Base-by-base conservation (phyloP, 1,284 basidiomycete genomes). In the Rhodotorula sp. region DNA sequence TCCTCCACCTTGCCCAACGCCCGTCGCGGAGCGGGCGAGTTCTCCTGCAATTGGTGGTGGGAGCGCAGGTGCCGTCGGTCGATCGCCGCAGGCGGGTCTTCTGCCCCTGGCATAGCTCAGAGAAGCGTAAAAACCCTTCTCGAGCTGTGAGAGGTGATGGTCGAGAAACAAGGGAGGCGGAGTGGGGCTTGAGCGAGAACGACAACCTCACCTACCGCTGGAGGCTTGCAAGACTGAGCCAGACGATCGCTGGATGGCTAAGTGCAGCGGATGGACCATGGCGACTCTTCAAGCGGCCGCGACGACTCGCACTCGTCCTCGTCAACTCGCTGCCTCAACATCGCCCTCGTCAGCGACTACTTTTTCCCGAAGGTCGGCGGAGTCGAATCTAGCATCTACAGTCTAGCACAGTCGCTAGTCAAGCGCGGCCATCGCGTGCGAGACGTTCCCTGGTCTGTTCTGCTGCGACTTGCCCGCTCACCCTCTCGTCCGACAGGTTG, bases 351-450 rank as follows among this genome's bases (percentile, higher is more conserved):
- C 58, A 92, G 89, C 59, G 95, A 99, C 81, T 99, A 98, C 83
- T 99, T 98, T 82, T 89, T 92, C 78, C 95, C 95, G 0, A 86
- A 88, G 71, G 89, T 96, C 4, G 96, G 96, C 31, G 96, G 96
- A 16, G 94, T 99, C 31, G 96, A 99, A 81, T 94, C 88, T 71
- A 94, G 98, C 80, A 94, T 98, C 61, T 97, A 93, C 81, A 59
- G 61, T 24, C 84, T 97, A 50, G 87, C 89, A 71, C 87, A 89
- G n/a, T 88, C 89, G 66, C 86, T 99, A 59, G 86, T 94, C 64
- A 84, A 85, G 52, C 85, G 86, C 37, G 93, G 94, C 2, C 94
- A 99, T 80, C 94, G 91, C 81, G 92, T 90, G 77, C 63, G 81
- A 71, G 16, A 4, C 28, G 2, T 47, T 4, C 31, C 28, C 24